These are phyloP conservation scores for Collybia nuda DNA, from an alignment of 768 basidiomycete species.

Conservation along the genomic window DNA sequence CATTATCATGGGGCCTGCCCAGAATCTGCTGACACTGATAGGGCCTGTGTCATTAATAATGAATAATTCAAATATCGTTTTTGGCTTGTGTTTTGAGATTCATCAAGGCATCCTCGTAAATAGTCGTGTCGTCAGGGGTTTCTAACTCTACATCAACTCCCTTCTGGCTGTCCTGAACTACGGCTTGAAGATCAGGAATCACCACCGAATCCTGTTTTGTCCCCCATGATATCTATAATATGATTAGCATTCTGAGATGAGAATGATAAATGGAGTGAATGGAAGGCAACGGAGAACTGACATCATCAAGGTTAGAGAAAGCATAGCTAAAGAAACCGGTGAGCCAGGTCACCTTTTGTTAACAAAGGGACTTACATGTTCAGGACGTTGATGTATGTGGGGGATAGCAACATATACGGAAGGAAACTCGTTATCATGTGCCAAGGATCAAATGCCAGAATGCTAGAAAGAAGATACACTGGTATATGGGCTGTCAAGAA, in stretches of 20 bases:
- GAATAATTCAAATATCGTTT: no score
- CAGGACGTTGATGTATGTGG: conserved; percentile 75
- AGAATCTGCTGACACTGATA: no score
- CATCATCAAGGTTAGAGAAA: conserved; percentile 84
- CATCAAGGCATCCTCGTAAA: conserved; percentile 81
- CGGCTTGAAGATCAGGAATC: conserved; percentile 79
- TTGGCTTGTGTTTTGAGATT: conserved; percentile 68
- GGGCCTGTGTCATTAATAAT: no score
- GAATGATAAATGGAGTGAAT: conserved; percentile 7
- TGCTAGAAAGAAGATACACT: conserved; percentile 76
- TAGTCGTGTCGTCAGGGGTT: conserved; percentile 76
- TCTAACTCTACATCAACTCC: conserved; percentile 89
- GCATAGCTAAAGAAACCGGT: conserved; percentile 58
- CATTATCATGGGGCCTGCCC: no score
- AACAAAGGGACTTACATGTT: conserved; percentile 56
- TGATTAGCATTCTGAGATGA: neutral
- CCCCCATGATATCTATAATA: conserved; percentile 81
- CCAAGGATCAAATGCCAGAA: conserved; percentile 94
- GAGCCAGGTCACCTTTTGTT: conserved; percentile 9
- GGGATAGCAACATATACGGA: conserved; percentile 85
- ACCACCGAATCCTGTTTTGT: conserved; percentile 86
- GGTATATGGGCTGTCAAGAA: conserved; percentile 2
- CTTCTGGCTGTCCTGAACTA: conserved; percentile 75
- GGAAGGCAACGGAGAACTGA: conserved; percentile 31
- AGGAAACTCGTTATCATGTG: conserved; percentile 91